These are phyloP conservation scores for Neurospora intermedia DNA, from an alignment of 495 filamentous ascomycete species.

Conservation along the genomic window DNA sequence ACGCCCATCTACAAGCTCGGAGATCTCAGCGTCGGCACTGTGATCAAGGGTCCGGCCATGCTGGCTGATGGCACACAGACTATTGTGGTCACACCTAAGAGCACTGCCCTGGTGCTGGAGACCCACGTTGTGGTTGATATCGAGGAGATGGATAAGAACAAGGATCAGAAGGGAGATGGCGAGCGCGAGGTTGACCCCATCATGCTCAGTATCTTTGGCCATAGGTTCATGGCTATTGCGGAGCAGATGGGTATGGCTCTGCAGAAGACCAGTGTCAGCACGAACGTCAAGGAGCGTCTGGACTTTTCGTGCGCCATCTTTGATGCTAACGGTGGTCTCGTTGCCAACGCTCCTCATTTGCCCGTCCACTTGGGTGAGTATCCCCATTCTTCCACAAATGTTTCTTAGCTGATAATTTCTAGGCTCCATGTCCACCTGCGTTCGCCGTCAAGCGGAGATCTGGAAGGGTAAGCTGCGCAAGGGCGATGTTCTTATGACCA, in stretches of 20 bases:
- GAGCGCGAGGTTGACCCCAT: slow-evolving; percentile 67
- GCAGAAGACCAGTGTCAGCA: slow-evolving; percentile 95
- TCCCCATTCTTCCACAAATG: not conserved
- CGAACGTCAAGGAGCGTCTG: slow-evolving; percentile 94
- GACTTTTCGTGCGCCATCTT: slow-evolving; percentile 97
- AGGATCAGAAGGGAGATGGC: slow-evolving; percentile 34
- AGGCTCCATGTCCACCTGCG: slow-evolving; percentile 81
- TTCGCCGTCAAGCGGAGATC: slow-evolving; percentile 83
- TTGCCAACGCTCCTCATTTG: slow-evolving; percentile 91
- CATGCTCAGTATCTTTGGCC: slow-evolving; percentile 89
- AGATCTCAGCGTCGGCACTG: slow-evolving; percentile 64
- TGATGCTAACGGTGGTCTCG: slow-evolving; percentile 77
- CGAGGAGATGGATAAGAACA: slow-evolving; percentile 44
- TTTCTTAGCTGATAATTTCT: not conserved
- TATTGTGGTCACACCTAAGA: slow-evolving; percentile 77
- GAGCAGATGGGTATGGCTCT: slow-evolving; percentile 95
- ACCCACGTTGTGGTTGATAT: slow-evolving; percentile 68
- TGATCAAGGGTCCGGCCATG: slow-evolving; percentile 76
- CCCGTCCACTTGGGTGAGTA: slow-evolving; percentile 73
- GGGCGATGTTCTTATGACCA: slow-evolving; percentile 90
- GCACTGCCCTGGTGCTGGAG: slow-evolving; percentile 60
- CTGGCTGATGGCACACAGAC: slow-evolving; percentile 94
- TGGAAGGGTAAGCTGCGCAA: slow-evolving; percentile 83
- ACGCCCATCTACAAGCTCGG: slow-evolving; percentile 81
- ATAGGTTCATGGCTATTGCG: slow-evolving; percentile 97